Conservation (phyloP, 805 yeast species). For the Nakazawaea holstii region DNA sequence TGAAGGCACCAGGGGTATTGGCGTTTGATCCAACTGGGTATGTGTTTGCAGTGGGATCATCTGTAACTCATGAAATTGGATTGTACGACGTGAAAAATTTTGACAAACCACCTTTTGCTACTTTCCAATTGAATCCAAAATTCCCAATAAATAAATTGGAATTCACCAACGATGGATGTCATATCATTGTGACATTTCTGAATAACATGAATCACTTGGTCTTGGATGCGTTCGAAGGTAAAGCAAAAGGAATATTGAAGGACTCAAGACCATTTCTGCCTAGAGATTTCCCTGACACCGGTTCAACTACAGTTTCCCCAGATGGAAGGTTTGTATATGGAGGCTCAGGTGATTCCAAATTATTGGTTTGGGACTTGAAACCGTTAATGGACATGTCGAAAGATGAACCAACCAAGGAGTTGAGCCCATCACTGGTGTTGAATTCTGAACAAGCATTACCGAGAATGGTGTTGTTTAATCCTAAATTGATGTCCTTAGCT, state of each 20-base stretch:
- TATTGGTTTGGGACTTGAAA: constrained; percentile 47
- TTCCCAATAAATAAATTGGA: constrained; percentile 54
- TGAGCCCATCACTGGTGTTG: constrained; percentile 17
- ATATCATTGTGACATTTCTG: constrained; percentile 52
- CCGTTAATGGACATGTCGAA: neutral
- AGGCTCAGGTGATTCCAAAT: constrained; percentile 51
- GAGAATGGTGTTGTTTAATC: constrained; percentile 52
- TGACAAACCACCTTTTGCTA: constrained; percentile 51
- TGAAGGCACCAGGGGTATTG: constrained; percentile 48
- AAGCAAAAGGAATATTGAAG: constrained; percentile 35
- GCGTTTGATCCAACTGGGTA: constrained; percentile 84
- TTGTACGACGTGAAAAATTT: constrained; percentile 59
- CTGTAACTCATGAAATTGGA: constrained; percentile 36
- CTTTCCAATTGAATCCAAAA: constrained; percentile 30
- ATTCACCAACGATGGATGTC: constrained; percentile 74
- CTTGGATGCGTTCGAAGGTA: constrained; percentile 67
- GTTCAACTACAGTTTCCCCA: constrained; percentile 56
- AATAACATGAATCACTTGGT: constrained; percentile 51
- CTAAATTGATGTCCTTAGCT: constrained; percentile 54
- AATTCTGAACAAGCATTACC: constrained; percentile 29
- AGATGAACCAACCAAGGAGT: neutral
- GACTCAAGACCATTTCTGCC: constrained; percentile 45
- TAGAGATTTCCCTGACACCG: constrained; percentile 39
- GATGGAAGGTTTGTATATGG: constrained; percentile 60
- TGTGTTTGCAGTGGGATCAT: constrained; percentile 66